Evolutionary conservation across 2,329 filamentous ascomycete genomes (phyloP), one percentile per base, ranked within the genome.

Genomic region (Aspergillus costaricaensis): DNA sequence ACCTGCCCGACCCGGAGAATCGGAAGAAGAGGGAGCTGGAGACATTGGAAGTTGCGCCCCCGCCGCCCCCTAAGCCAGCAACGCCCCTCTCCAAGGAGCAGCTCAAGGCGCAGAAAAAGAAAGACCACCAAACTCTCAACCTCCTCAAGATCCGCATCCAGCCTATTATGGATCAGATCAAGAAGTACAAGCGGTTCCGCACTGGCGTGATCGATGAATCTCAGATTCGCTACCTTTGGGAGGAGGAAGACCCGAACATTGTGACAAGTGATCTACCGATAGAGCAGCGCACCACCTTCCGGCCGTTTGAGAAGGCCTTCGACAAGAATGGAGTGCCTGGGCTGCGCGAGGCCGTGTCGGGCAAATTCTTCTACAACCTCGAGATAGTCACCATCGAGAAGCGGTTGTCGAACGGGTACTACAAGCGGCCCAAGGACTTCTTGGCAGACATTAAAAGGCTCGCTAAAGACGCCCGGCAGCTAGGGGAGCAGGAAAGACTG

Each of bases 121-220:
- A 86, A 63, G 96, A 99, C 71, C 88, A 91, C 52, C 88, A 94
- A 65, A 86, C 89, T 10, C 83, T 98, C 57, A 97, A 98, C 73
- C 81, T 89, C 60, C 81, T 99, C 65, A 99, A 98, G 80, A 88
- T 96, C 41, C 83, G 89, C 56, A 87, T 99, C 57, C 93, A 97
- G 75, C 92, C 91, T 2, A 91, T 98, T 67, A 97, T 99, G 92
- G 94, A 99, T 67, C 92, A 97, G 77, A 91, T 99, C 72, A 95
- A 96, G 75, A 92, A 90, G 73, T 96, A 96, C 79, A 91, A 89
- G 73, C 92, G 92, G 67, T 98, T 98, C 78, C 86, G 92, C 62
- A 87, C 88, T 58, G 89, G 91, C 1, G 86, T 91, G 44, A 89
- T 99, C 62, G 86, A 91, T 2, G 88, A 91, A 55, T 76, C 78